Evolutionary conservation across 2,329 filamentous ascomycete genomes (phyloP).

Genomic region (Hypoxylon sp.): DNA sequence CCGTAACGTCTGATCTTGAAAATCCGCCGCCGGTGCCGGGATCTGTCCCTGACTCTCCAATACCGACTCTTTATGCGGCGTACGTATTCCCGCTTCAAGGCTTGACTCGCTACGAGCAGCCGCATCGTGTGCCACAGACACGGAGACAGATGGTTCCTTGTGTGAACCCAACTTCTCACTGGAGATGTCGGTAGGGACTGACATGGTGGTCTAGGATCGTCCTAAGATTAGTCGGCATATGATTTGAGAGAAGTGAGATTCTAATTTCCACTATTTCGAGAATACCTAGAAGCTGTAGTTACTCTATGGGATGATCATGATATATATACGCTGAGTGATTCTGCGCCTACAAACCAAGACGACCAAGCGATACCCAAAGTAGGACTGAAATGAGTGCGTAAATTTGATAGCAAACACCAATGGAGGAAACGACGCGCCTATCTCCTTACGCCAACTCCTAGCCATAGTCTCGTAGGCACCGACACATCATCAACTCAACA

Average conservation of each 20-base stretch:
- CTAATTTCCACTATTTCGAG: background rate
- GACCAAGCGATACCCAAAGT: background rate
- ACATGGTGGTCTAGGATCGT: background rate
- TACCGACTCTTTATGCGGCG: conserved; percentile 3
- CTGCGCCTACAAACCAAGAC: background rate
- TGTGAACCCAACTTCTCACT: background rate
- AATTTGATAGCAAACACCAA: background rate
- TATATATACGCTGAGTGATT: conserved; percentile 3
- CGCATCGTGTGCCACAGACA: background rate
- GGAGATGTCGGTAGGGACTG: background rate
- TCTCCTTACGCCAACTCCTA: background rate
- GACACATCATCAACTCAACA: background rate
- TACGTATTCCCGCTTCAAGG: background rate
- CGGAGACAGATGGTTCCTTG: background rate
- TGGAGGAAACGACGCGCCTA: background rate
- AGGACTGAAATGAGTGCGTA: background rate
- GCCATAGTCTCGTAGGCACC: background rate
- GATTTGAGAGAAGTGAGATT: background rate
- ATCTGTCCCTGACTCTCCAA: background rate
- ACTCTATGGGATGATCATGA: background rate
- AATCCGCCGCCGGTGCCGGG: background rate
- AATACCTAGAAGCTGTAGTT: background rate
- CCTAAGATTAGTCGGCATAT: background rate
- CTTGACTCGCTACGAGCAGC: conserved; percentile 3
- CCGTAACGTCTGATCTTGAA: conserved; percentile 38